Evolutionary conservation across 2,329 filamentous ascomycete genomes (phyloP), one percentile per base, ranked within the genome.

Genomic region (Fusarium pseudonygamai): DNA sequence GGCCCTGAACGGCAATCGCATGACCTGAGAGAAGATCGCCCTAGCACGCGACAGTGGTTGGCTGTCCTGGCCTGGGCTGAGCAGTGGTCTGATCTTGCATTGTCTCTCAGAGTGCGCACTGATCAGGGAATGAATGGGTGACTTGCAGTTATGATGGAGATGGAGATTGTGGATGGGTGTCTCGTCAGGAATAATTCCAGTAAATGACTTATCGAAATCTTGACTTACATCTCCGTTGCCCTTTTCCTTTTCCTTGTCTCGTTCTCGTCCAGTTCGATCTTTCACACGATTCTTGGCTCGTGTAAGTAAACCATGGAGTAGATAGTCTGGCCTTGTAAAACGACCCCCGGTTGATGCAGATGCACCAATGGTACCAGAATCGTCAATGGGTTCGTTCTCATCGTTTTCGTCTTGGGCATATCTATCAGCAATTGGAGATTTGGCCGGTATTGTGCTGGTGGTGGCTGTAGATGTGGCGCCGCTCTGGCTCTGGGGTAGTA

Each of bases 221-320:
- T 55, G 42, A 73, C 75, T 77, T 77, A 77, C 75, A 74, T 65
- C 58, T 60, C 68, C 61, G 43, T 67, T 59, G 24, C 18, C 49
- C n/a, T 57, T 58, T 24, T 57, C 71, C 42, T 59, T 59, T 24
- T 58, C 34, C 36, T 37, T 37, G 9, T 37, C 36, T 37, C 36
- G 36, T 11, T 37, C 45, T 49, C 67, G 68, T 40, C 67, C 71
- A 26, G 56, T 61, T 53, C 72, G 71, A 26, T 78, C 75, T 46
- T 61, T 76, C 43, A 77, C 72, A 50, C 74, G 72, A 55, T 75
- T 77, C 61, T 60, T 75, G 26, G 74, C 76, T 42, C 76, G 65
- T 22, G 73, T 57, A 57, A 78, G 67, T 26, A 78, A 64, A 30
- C 64, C 73, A 43, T 75, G 75, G 37, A 78, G 59, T 20, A 73